phyloP scores from a whole-genome alignment of 2,329 filamentous ascomycete species.

The Botrytis fragariae region DNA sequence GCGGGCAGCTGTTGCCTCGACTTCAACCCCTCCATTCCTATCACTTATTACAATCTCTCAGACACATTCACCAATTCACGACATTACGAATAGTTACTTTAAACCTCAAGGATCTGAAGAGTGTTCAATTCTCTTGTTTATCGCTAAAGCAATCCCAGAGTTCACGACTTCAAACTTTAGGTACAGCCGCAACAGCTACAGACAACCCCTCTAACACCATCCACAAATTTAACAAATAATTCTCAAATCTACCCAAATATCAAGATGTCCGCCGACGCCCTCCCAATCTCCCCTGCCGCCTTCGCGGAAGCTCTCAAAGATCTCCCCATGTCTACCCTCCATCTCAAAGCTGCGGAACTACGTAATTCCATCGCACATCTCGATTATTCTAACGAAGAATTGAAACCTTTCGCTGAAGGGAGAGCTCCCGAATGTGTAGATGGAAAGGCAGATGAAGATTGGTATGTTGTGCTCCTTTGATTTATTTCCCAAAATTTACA shows the following conservation, averaged over 20 bases:
- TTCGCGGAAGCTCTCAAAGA: slow-evolving; percentile 67
- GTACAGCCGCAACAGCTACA: not conserved
- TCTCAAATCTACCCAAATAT: not conserved
- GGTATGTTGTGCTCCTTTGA: slow-evolving; percentile 36
- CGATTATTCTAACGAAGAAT: slow-evolving; percentile 69
- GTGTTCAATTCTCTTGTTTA: not conserved
- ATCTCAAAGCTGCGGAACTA: slow-evolving; percentile 73
- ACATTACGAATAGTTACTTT: not conserved
- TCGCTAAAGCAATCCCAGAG: not conserved
- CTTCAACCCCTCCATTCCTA: slow-evolving; percentile 12
- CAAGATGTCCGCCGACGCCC: slow-evolving; percentile 59
- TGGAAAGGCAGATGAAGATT: slow-evolving; percentile 61
- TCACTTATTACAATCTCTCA: not conserved
- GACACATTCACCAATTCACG: not conserved
- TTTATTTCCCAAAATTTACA: slow-evolving; percentile 36
- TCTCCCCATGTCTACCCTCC: slow-evolving; percentile 61
- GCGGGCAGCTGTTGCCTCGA: slow-evolving; percentile 16
- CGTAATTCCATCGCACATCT: slow-evolving; percentile 73
- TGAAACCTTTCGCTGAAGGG: slow-evolving; percentile 62
- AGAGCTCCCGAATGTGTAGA: slow-evolving; percentile 26
- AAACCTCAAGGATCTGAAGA: not conserved
- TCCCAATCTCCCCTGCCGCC: slow-evolving; percentile 58
- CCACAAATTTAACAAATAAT: not conserved
- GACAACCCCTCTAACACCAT: not conserved
- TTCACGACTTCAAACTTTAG: not conserved